phyloP scores from a whole-genome alignment of 179 eudicot genomes.

The Amaranthus tricolor region DNA sequence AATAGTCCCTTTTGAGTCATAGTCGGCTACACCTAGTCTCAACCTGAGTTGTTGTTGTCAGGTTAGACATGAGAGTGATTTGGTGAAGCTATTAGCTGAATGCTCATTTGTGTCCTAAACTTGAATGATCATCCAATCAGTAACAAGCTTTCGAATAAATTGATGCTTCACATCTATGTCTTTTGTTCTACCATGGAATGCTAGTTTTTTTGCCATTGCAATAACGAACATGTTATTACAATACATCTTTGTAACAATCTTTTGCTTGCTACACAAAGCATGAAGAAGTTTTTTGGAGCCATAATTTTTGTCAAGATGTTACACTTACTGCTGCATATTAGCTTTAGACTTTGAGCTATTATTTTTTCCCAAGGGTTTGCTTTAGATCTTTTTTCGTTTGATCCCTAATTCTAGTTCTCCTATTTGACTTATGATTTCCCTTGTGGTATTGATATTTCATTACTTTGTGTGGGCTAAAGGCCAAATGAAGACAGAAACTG shows the following conservation, averaged over 20 bases:
- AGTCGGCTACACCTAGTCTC: too few species aligned
- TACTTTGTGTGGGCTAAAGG: too few species aligned
- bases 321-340: neutral
- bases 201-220: neutral
- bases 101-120: neutral
- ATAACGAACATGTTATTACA: neutral
- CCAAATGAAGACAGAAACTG: too few species aligned
- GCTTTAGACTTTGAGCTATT: too few species aligned
- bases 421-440: too few species aligned
- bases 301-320: neutral
- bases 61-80: neutral
- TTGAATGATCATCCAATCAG: neutral
- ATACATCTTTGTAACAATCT: neutral
- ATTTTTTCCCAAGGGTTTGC: too few species aligned
- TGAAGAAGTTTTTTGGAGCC: neutral
- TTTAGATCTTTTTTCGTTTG: too few species aligned
- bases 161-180: neutral
- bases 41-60: too few species aligned
- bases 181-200: slow-evolving; percentile 3
- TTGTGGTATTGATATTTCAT: too few species aligned
- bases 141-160: neutral
- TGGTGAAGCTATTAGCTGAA: neutral
- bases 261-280: neutral
- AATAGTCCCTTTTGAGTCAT: too few species aligned
- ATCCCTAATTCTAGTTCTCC: too few species aligned